These are phyloP conservation scores for Herpotrichia juniperi DNA, from an alignment of 2,329 filamentous ascomycete species.

Conservation along the genomic window DNA sequence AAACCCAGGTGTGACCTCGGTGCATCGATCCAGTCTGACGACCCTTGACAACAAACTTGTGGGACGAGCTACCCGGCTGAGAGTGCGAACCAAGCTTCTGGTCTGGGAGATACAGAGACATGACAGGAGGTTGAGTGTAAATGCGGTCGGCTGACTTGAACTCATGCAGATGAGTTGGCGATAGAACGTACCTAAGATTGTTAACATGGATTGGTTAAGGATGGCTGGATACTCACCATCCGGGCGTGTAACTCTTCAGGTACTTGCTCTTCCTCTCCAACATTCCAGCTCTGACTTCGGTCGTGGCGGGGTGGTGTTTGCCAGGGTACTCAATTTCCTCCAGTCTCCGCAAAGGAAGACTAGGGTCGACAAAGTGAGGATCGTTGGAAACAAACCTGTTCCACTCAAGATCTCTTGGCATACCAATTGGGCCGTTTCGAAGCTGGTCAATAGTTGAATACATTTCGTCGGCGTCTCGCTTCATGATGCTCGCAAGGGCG, in stretches of 20 bases:
- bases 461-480: constrained; percentile 84
- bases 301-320: constrained; percentile 79
- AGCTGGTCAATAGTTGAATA: constrained; percentile 81
- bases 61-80: constrained; percentile 78
- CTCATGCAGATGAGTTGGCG: constrained; percentile 95
- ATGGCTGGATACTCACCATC: constrained; percentile 69
- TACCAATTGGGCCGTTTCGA: constrained; percentile 82
- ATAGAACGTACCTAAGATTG: constrained; percentile 81
- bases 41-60: constrained; percentile 98
- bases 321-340: constrained; percentile 92
- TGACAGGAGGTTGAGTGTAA: constrained; percentile 80
- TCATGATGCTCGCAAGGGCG: constrained; percentile 87
- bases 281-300: constrained; percentile 88
- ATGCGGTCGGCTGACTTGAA: constrained; percentile 98
- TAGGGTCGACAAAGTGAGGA: constrained; percentile 85
- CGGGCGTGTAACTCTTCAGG: constrained; percentile 93
- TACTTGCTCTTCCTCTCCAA: constrained; percentile 99
- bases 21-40: constrained; percentile 93
- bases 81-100: constrained; percentile 96
- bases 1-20: constrained; percentile 74
- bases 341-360: constrained; percentile 75
- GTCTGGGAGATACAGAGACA: constrained; percentile 94
- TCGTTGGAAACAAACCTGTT: constrained; percentile 78
- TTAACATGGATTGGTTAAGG: background rate
- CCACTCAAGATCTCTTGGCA: constrained; percentile 96